Evolutionary conservation across 176 grass and related monocot species (phyloP), one percentile per base, ranked within the genome.

Genomic region (Tuctoria greenei): DNA sequence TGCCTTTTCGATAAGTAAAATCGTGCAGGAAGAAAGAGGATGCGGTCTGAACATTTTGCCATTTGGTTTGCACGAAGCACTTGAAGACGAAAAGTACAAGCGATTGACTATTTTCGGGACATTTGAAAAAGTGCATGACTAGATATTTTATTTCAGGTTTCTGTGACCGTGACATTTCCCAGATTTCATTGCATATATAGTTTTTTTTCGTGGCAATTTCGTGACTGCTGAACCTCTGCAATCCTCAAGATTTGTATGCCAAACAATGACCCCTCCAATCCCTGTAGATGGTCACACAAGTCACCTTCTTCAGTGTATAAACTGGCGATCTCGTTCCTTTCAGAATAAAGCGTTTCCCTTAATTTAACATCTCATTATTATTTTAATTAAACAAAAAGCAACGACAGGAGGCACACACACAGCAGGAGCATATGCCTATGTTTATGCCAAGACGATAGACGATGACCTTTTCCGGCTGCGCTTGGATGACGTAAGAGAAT

Each of bases 341-440:
- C 51, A 61, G 5, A 51, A 74, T 25, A 23, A 36, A 34, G 2
- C 69, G 7, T 51, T 67, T n/a, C n/a, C n/a, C n/a, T 85, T 20
- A 66, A 2, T 8, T 50, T 50, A 50, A 50, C 26, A 61, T 76
- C 64, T 59, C 40, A 75, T 25, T 39, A 39, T 31, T 18, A 62
- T 23, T 1, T 51, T 51, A 20, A 51, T 18, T 5, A 20, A 51
- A 51, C 7, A 3, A 51, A 51, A 51, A 18, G 16, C 76, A 68
- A 61, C 35, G 61, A 49, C 34, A 61, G 74, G 39, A 56, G 4
- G 46, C 20, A 34, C 31, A 31, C 31, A 9, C 71, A 56, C 10
- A 61, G 35, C 56, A 54, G 43, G 61, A 79, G 83, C 62, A 80
- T 85, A 85, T 85, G 62, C 83, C 55, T 60, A 34, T 73, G 31